Conservation (phyloP, 805 yeast genomes). For the Spathaspora gorwiae region DNA sequence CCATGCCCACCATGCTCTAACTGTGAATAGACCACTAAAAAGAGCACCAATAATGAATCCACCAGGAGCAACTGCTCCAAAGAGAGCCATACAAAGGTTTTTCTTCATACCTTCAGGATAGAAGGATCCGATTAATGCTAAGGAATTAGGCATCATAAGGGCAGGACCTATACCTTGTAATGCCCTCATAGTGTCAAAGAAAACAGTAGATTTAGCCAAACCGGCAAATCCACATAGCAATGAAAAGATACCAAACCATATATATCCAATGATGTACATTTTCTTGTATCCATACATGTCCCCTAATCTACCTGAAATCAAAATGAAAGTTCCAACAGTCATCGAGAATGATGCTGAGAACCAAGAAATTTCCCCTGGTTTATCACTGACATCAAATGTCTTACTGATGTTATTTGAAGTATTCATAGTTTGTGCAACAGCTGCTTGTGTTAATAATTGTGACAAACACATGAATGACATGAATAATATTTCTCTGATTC, state of each 20-base stretch:
- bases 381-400: constrained; percentile 19
- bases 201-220: constrained; percentile 17
- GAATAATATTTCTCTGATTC: constrained; percentile 18
- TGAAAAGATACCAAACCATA: constrained; percentile 19
- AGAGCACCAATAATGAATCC: constrained; percentile 29
- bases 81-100: constrained; percentile 21
- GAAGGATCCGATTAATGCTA: constrained; percentile 27
- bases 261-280: constrained; percentile 22
- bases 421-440: constrained; percentile 24
- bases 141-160: constrained; percentile 29
- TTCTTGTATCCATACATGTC: constrained; percentile 32
- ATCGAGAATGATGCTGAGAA: constrained; percentile 30
- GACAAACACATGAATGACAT: constrained; percentile 21
- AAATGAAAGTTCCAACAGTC: constrained; percentile 34
- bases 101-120: constrained; percentile 22
- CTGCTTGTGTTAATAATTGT: constrained; percentile 27
- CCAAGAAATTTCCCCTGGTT: constrained; percentile 31
- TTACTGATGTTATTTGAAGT: constrained; percentile 15
- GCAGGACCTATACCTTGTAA: constrained; percentile 35
- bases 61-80: constrained; percentile 33
- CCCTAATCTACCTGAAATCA: constrained; percentile 30
- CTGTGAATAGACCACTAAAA: constrained; percentile 21
- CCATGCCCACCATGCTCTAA: constrained; percentile 34
- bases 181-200: constrained; percentile 27
- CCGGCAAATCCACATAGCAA: constrained; percentile 24